Evolutionary conservation across 148 eudicot genomes (phyloP).

Genomic region (Rhododendron ovatum): DNA sequence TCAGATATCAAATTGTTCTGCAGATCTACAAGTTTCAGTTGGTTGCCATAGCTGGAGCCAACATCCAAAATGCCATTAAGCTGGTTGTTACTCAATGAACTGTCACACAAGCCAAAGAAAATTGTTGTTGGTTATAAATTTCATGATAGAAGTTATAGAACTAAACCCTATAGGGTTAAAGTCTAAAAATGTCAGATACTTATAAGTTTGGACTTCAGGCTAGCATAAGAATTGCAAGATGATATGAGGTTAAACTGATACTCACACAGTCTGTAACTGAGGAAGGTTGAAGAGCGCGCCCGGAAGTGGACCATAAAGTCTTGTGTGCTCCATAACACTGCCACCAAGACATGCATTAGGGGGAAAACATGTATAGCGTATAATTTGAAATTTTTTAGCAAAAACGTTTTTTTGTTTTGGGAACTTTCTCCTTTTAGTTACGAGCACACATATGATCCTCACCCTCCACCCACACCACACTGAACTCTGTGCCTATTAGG

Average conservation of each 20-base stretch:
- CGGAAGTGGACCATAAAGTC: slow-evolving; percentile 59
- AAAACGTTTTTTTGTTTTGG: not conserved
- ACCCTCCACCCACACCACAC: not conserved
- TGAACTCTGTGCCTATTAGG: not conserved
- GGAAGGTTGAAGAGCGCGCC: slow-evolving; percentile 50
- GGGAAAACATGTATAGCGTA: not conserved
- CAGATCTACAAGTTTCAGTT: slow-evolving; percentile 39
- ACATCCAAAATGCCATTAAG: slow-evolving; percentile 49
- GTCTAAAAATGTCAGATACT: not conserved
- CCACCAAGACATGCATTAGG: slow-evolving; percentile 3
- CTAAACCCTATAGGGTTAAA: not conserved
- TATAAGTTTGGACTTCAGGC: not conserved
- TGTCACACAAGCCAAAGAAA: slow-evolving; percentile 21
- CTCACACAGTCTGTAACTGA: slow-evolving; percentile 66
- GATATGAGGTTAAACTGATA: not conserved
- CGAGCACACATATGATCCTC: not conserved
- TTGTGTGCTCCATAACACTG: slow-evolving; percentile 57
- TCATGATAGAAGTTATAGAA: not conserved
- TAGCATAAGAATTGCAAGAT: not conserved
- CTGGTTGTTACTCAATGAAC: slow-evolving; percentile 46
- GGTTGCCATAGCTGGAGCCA: slow-evolving; percentile 30
- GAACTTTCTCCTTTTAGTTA: not conserved
- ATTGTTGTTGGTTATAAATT: not conserved
- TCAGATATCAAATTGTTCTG: slow-evolving; percentile 39
- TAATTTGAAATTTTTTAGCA: not conserved